Conservation (phyloP, 805 yeast species). For the Starmerella gropengiesseri region DNA sequence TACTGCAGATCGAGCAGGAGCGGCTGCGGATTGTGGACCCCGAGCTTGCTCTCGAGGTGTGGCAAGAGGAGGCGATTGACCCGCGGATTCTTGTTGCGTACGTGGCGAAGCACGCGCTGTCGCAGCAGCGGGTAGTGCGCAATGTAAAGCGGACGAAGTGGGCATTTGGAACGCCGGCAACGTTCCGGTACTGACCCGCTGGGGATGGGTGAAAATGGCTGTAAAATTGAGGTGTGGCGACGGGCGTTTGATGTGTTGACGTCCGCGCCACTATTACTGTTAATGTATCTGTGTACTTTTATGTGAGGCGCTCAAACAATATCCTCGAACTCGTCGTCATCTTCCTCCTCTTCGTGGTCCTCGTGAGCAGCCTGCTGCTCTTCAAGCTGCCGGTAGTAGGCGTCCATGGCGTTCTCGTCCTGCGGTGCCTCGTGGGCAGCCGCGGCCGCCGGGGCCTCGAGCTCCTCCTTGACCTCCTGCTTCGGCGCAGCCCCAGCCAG, state of each 20-base stretch:
- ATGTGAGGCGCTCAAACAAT: constrained; percentile 10
- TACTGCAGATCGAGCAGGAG: not conserved
- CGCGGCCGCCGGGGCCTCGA: no score
- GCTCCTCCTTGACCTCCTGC: constrained; percentile 1
- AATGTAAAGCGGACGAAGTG: constrained; percentile 30
- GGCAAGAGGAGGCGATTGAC: constrained; percentile 51
- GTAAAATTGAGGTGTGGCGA: no score
- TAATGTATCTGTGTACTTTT: not conserved
- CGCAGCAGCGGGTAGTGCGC: constrained; percentile 83
- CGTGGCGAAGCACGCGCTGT: constrained; percentile 74
- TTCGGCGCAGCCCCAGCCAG: constrained; percentile 1
- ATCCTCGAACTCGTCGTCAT: constrained; percentile 26
- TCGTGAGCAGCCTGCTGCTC: constrained; percentile 19
- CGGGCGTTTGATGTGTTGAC: no score
- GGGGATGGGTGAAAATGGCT: no score
- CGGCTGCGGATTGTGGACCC: constrained; percentile 1
- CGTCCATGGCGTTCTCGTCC: constrained; percentile 23
- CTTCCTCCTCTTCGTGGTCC: constrained; percentile 24
- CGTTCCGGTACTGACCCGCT: not conserved
- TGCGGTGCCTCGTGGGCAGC: constrained; percentile 1
- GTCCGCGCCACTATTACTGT: no score
- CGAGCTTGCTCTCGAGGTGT: not conserved
- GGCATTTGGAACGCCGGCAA: not conserved
- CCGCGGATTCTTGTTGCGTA: constrained; percentile 86
- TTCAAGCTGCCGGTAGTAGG: constrained; percentile 24